Evolutionary conservation across 345 rosid species (phyloP), one percentile per base, ranked within the genome.

Genomic region (Acer saccharum): DNA sequence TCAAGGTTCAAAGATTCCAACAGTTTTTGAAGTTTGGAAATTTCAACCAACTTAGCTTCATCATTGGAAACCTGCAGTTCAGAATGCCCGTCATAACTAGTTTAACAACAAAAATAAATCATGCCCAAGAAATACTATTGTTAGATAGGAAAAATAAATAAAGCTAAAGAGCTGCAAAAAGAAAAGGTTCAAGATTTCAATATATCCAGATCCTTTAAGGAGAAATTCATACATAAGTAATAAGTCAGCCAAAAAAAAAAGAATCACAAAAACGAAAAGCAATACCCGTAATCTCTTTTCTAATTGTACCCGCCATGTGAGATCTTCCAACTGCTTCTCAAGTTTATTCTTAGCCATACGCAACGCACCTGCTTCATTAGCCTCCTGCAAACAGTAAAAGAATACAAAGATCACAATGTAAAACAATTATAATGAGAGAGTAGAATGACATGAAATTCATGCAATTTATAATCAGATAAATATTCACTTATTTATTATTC

Each of bases 281-380:
- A 73, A 78, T 96, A 96, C 99, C 89, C 98, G 89, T 82, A 96
- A 71, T 86, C 95, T 84, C 86, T 89, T 96, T 83, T 96, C 99
- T 10, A 96, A 88, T 75, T 91, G 93, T 78, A 96, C 79, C 78
- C 99, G 88, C 97, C 93, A 94, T 65, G 96, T 88, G 71, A 96
- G 89, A 81, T 96, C 99, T 80, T 96, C 99, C 74, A 96, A 77
- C 77, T 90, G 93, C 88, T 91, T 91, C 89, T 96, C 97, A 82
- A 96, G 97, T 81, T 96, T 94, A 87, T 61, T 90, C 88, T 96
- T 96, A 43, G 98, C 99, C 84, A 91, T 79, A 39, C 94, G 97
- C 85, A 94, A 82, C 43, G 98, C 99, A 82, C 99, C 98, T 14
- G 97, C 74, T 89, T 94, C 99, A 86, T 90, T 92, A 81, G 98